A percentile compares a stretch with the other conserved stretches of the same genome.
Conservation (phyloP, 352 stramenopile species). For the Pythium monospermum region DNA sequence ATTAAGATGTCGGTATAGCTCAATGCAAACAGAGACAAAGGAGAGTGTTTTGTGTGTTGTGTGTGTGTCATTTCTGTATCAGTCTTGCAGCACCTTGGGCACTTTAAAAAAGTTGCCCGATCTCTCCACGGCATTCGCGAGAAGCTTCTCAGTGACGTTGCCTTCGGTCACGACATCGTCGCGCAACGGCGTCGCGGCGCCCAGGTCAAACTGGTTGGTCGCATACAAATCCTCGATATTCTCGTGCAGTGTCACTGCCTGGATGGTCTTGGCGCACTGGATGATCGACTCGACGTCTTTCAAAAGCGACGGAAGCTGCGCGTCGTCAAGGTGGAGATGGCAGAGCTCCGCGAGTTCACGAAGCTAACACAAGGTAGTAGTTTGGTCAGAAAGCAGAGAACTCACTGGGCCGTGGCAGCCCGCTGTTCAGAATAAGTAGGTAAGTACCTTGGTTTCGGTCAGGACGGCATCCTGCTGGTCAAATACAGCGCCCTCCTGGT, state of each 20-base stretch:
- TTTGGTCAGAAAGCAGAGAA: background rate
- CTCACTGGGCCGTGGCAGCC: too few relatives aligned
- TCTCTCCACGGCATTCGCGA: slow-evolving; percentile 72
- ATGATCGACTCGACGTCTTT: slow-evolving; percentile 85
- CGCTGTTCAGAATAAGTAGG: too few relatives aligned
- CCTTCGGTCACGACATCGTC: slow-evolving; percentile 76
- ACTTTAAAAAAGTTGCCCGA: slow-evolving; percentile 85
- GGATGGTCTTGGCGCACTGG: slow-evolving; percentile 83
- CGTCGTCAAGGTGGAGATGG: slow-evolving; percentile 72
- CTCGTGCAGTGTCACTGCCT: slow-evolving; percentile 72
- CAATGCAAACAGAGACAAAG: too few relatives aligned
- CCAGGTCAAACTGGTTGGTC: slow-evolving; percentile 47
- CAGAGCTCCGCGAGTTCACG: slow-evolving; percentile 76
- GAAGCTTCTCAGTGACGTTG: slow-evolving; percentile 60
- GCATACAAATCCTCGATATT: slow-evolving; percentile 83
- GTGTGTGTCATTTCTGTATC: background rate
- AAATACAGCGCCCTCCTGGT: slow-evolving; percentile 45
- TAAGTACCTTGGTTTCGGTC: slow-evolving; percentile 54
- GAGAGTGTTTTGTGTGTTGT: too few relatives aligned
- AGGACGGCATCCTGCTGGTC: slow-evolving; percentile 47
- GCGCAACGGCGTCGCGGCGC: slow-evolving; percentile 57
- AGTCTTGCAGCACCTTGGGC: slow-evolving; percentile 82
- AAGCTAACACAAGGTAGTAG: slow-evolving; percentile 29
- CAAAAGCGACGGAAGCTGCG: slow-evolving; percentile 61
- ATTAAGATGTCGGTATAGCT: slow-evolving; percentile 5